Evolutionary conservation across 441 rosid genomes (phyloP).

Genomic region (Corymbia citriodora): DNA sequence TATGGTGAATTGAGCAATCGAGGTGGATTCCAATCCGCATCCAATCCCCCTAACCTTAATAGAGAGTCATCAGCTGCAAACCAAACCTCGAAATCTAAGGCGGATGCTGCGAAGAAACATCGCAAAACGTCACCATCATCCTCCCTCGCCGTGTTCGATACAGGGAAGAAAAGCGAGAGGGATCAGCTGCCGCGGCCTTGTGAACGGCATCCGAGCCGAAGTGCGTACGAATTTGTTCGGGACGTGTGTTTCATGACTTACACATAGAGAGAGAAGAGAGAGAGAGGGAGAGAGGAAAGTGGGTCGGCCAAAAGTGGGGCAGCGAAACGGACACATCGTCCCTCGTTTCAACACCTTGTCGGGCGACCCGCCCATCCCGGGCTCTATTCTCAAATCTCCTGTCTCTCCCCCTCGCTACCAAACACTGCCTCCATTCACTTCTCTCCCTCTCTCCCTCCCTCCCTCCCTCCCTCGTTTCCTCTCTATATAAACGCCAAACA

Average conservation of each 20-base stretch:
- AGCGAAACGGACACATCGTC: background rate
- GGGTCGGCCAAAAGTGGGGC: constrained; percentile 4
- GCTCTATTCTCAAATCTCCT: background rate
- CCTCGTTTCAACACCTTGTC: constrained; percentile 1
- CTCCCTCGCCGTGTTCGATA: background rate
- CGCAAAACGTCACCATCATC: background rate
- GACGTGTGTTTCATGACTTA: background rate
- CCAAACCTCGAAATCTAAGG: background rate
- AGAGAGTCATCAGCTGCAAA: background rate
- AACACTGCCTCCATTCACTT: background rate
- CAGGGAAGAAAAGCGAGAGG: background rate
- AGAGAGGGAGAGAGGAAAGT: background rate
- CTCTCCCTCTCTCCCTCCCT: background rate
- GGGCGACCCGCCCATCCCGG: background rate
- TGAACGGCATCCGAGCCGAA: background rate
- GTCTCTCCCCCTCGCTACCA: background rate
- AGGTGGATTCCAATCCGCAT: background rate
- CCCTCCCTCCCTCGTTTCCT: background rate
- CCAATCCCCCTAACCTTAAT: background rate
- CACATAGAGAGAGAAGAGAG: background rate
- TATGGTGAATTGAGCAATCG: background rate
- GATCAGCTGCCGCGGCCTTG: background rate
- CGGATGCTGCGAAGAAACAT: background rate
- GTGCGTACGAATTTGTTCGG: background rate
- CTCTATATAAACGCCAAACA: background rate